These are phyloP conservation scores for Eucalyptus sideroxylon DNA, from an alignment of 345 rosid species.

Conservation along the genomic window DNA sequence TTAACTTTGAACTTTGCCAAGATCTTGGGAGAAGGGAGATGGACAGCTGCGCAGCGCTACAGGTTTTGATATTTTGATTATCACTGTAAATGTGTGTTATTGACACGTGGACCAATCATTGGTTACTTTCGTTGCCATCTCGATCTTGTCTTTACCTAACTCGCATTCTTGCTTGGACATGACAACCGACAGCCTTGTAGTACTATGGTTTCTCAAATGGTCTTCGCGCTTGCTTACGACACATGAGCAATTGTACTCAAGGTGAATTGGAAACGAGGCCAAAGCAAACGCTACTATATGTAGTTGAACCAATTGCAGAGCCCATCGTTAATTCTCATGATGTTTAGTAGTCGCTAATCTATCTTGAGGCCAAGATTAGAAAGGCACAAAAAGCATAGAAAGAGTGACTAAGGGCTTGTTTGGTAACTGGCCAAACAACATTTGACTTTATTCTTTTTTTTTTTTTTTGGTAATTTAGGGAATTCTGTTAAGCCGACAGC, in stretches of 20 bases:
- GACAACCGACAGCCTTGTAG: not conserved
- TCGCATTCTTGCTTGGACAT: not conserved
- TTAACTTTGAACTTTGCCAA: not conserved
- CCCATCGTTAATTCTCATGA: not conserved
- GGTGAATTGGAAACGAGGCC: not conserved
- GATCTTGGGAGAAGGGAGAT: not conserved
- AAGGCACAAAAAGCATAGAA: not conserved
- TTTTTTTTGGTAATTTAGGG: too few relatives aligned
- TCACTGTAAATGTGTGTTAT: not conserved
- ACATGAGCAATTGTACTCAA: too few relatives aligned
- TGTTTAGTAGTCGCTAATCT: not conserved
- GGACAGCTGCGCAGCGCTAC: not conserved
- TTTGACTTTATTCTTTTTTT: too few relatives aligned
- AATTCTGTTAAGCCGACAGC: fast-evolving
- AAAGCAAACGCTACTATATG: not conserved
- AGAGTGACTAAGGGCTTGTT: not conserved
- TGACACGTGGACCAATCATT: not conserved
- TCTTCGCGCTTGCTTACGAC: too few relatives aligned
- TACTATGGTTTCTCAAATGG: not conserved
- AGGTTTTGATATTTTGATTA: not conserved
- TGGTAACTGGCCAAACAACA: too few relatives aligned
- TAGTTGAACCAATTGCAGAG: not conserved
- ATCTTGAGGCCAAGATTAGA: not conserved
- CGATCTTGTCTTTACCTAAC: not conserved
- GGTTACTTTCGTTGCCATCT: not conserved